Evolutionary conservation across 148 eudicot species (phyloP).

Genomic region (Rhododendron molle): DNA sequence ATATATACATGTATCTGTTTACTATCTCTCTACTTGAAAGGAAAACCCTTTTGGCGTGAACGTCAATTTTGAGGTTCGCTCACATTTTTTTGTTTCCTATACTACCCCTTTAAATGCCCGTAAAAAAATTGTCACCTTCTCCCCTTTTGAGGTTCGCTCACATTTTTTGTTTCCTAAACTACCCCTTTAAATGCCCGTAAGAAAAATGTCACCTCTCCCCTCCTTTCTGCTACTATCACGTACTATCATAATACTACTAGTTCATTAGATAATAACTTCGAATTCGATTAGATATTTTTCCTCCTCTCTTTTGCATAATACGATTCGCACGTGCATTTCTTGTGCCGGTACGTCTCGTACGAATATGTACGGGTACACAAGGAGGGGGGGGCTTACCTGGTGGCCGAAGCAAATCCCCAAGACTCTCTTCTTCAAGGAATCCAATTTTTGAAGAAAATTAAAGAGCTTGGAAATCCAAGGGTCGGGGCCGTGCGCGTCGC

Average conservation of each 20-base stretch:
- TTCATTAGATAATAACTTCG: background rate
- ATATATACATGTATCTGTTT: background rate
- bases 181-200: background rate
- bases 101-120: background rate
- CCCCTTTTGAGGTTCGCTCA: background rate
- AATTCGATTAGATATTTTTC: too few species aligned
- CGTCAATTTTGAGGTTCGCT: background rate
- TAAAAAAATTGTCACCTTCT: background rate
- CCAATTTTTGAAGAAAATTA: slow-evolving; percentile 44
- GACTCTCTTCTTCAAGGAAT: slow-evolving; percentile 61
- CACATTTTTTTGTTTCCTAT: background rate
- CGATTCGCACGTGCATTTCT: too few species aligned
- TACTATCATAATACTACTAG: too few species aligned
- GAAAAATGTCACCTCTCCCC: background rate
- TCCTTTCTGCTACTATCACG: too few species aligned
- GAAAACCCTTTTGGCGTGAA: background rate
- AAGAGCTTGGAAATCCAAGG: slow-evolving; percentile 61
- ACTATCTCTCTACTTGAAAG: background rate
- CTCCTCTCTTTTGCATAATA: background rate
- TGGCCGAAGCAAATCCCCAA: slow-evolving; percentile 98
- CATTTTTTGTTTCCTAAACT: background rate
- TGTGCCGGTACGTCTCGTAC: too few species aligned
- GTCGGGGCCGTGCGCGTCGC: slow-evolving; percentile 74
- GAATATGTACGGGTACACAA: too few species aligned
- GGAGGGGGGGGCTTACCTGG: slow-evolving; percentile 43